Base-by-base conservation (phyloP, 176 grass and related monocot species). In the Areca catechu region DNA sequence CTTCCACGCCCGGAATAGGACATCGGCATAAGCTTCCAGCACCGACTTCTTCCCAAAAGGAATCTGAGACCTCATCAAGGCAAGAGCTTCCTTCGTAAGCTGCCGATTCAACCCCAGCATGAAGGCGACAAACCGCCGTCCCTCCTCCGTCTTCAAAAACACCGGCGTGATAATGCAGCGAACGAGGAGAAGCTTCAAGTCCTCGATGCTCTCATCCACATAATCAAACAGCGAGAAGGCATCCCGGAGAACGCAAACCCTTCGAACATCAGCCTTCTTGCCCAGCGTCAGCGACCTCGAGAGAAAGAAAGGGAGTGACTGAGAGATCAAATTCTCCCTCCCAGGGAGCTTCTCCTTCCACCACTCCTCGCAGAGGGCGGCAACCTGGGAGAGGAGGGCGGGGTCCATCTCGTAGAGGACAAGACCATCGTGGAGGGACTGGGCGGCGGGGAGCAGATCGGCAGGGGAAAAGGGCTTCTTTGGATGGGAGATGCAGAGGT, bases 1-100 rank as follows among this genome's bases (percentile, higher is more conserved):
- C 55, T 67, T 97, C 92, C 92, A 97, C 18, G 73, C 86, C 69
- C 80, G 70, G 76, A 97, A 97, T 4, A 97, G 29, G n/a, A 97
- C 83, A 55, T 97, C 83, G 10, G 80, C 83, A 51, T 85, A 88
- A 1, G 77, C 78, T 27, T 85, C 83, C 47, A 97, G 53, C 16
- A 83, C 81, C 2, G 86, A 85, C 51, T 85, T 83, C 83, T 58
- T 97, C 15, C 69, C 70, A 0, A 97, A 81, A 24, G 57, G 86
- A 22, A 97, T 76, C 72, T 97, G 80, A 15, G 75, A 85, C 47
- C 78, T 83, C 14, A 97, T 57, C 62, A 97, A 65, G 62, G 70
- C 75, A 54, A 97, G 73, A 22, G 77, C 77, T 22, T 91, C 92
- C 74, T 80, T 82, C 3, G 77, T 76, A 19, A 88, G 75, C 37